phyloP scores from a whole-genome alignment of 768 basidiomycete species.

The Russula vinacea region DNA sequence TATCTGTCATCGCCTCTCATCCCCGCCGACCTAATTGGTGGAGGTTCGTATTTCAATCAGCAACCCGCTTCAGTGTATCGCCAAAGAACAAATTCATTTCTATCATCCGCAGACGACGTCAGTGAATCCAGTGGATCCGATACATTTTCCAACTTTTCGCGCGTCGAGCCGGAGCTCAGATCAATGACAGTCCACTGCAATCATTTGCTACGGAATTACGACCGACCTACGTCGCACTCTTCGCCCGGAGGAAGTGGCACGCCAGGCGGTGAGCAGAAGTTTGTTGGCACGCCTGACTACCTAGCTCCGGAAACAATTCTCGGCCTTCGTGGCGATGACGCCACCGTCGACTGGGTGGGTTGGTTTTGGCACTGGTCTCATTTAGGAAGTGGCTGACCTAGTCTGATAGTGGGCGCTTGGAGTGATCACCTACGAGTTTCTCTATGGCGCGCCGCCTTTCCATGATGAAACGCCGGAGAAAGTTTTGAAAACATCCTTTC shows the following conservation, averaged over 20 bases:
- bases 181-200: slow-evolving; percentile 72
- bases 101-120: slow-evolving; percentile 71
- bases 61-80: slow-evolving; percentile 59
- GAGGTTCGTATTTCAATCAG: slow-evolving; percentile 80
- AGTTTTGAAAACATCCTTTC: slow-evolving; percentile 99
- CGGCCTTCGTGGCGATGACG: slow-evolving; percentile 92
- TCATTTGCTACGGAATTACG: slow-evolving; percentile 85
- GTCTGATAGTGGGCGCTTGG: slow-evolving; percentile 88
- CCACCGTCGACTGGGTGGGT: slow-evolving; percentile 93
- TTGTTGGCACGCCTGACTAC: slow-evolving; percentile 98
- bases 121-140: slow-evolving; percentile 89
- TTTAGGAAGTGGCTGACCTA: slow-evolving; percentile 20
- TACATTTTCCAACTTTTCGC: slow-evolving; percentile 45
- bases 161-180: slow-evolving; percentile 41
- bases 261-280: slow-evolving; percentile 84
- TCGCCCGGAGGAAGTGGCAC: slow-evolving; percentile 53
- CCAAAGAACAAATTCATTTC: slow-evolving; percentile 61
- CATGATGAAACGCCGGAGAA: slow-evolving; percentile 96
- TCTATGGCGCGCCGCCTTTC: slow-evolving; percentile 96
- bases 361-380: slow-evolving; percentile 19
- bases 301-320: slow-evolving; percentile 94
- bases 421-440: slow-evolving; percentile 96
- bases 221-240: slow-evolving; percentile 76
- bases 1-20: slow-evolving; percentile 76
- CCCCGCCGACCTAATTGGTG: slow-evolving; percentile 49